phyloP scores from a whole-genome alignment of 148 eudicot genomes.

The Euryodendron excelsum region DNA sequence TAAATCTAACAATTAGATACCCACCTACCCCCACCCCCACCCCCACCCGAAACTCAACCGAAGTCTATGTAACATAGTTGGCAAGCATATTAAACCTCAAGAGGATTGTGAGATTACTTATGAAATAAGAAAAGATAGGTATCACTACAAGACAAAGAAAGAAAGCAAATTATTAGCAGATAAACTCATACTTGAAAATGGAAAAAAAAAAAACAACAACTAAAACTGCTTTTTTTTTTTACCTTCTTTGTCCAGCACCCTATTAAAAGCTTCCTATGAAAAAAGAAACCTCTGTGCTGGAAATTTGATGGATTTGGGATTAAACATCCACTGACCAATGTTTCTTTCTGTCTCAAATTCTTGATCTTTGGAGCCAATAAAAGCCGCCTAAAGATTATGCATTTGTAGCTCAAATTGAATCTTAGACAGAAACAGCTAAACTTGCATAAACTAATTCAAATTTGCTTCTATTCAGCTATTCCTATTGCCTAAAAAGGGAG shows the following conservation, averaged over 20 bases:
- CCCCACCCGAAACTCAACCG: too few species aligned
- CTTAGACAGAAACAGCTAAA: neutral
- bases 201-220: too few species aligned
- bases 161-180: neutral
- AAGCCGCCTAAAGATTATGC: neutral
- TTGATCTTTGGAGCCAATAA: neutral
- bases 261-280: neutral
- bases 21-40: too few species aligned
- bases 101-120: neutral
- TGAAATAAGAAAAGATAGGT: neutral
- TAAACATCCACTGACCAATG: too few species aligned
- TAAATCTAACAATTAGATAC: too few species aligned
- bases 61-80: too few species aligned
- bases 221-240: too few species aligned
- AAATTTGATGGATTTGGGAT: neutral
- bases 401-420: neutral
- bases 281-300: slow-evolving; percentile 5
- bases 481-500: slow-evolving; percentile 10
- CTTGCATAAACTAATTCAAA: neutral
- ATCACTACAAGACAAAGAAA: neutral
- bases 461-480: neutral
- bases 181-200: neutral
- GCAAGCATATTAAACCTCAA: neutral
- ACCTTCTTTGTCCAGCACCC: too few species aligned
- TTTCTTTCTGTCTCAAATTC: neutral